Percentiles rank a stretch among this genome's conserved stretches.
Evolutionary conservation across 2,329 filamentous ascomycete species (phyloP).

Genomic region (Ceratocystis eucalypticola): DNA sequence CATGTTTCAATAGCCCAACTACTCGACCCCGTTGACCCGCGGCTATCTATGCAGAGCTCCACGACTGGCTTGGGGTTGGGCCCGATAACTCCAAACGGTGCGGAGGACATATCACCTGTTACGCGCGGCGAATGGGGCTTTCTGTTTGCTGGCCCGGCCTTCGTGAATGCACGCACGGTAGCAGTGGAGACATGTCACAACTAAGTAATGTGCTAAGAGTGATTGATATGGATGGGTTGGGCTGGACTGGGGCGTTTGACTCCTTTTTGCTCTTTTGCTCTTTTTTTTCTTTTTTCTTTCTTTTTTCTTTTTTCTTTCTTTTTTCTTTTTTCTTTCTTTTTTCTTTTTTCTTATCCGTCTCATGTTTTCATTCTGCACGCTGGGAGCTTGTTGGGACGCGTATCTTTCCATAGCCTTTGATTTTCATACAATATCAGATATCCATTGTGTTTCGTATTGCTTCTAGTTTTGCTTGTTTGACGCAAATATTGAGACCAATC

Average conservation of each 20-base stretch:
- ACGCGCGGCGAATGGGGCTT: constrained; percentile 51
- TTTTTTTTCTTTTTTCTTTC: not conserved
- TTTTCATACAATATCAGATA: constrained; percentile 16
- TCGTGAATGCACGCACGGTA: constrained; percentile 31
- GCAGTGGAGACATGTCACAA: constrained; percentile 37
- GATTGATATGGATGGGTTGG: not conserved
- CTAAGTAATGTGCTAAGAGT: not conserved
- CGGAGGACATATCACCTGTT: constrained; percentile 49
- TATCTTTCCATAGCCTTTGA: not conserved
- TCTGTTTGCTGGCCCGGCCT: constrained; percentile 38
- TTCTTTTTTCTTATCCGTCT: too few relatives aligned
- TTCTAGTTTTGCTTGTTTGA: not conserved
- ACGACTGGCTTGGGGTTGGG: constrained; percentile 26
- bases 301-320: not conserved
- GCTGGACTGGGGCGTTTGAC: not conserved
- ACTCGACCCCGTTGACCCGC: constrained; percentile 10
- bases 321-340: not conserved
- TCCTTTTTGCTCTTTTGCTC: not conserved
- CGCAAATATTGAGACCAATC: not conserved
- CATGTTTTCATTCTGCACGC: not conserved
- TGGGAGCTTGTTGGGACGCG: constrained; percentile 9
- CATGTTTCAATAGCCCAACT: constrained; percentile 17
- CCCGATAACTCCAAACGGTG: constrained; percentile 44
- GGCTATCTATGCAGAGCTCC: constrained; percentile 5
- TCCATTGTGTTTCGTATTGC: constrained; percentile 8